Base-by-base conservation (phyloP, 768 basidiomycete genomes). In the Symmetrospora coprosmae region DNA sequence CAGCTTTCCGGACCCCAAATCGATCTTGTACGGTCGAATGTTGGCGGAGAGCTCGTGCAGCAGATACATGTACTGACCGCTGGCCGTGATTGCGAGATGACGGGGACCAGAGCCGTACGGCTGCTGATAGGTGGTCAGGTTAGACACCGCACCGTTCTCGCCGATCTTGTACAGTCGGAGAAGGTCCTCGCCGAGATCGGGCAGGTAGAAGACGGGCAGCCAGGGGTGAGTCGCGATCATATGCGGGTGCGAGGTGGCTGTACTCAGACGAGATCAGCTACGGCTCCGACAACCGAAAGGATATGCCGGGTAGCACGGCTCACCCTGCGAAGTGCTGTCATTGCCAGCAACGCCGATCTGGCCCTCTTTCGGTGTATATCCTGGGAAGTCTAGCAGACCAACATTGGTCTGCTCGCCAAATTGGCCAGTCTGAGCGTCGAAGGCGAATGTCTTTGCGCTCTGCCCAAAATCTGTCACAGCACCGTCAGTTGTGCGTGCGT, bases 401-500 rank as follows among this genome's bases (percentile, higher is more conserved):
- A 40, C 37, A 27, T 52, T 52, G 50, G 37, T 52, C 16, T 25
- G 33, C 21, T 52, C 7, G 31, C 50, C 50, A 33, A 52, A 52
- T 38, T 37, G 4, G 50, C 37, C 50, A 8, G 50, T 52, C 17
- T 39, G 4, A 16, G 31, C 16, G 35, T 52, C 50, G 23, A 52
- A 52, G 8, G 17, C 4, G 35, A 25, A 52, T 17, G 50, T 52
- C 7, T 27, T 4, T 4, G 37, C 50, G 4, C 4, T 52, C 9
- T 21, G 23, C 37, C 50, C 50, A 7, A 39, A 46, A 23, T 52
- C 50, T 52, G 9, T 11, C 16, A 34, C 14, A 27, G 45, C 13
- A 11, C 17, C 9, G 33, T 35, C 28, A 17, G 17, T 8, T 8
- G 17, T 9, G 14, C 25, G 33, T n/a, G 8, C 7, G 17, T 8